Evolutionary conservation across 176 grass and related monocot species (phyloP).

Genomic region (Dendrocalamus sinicus): DNA sequence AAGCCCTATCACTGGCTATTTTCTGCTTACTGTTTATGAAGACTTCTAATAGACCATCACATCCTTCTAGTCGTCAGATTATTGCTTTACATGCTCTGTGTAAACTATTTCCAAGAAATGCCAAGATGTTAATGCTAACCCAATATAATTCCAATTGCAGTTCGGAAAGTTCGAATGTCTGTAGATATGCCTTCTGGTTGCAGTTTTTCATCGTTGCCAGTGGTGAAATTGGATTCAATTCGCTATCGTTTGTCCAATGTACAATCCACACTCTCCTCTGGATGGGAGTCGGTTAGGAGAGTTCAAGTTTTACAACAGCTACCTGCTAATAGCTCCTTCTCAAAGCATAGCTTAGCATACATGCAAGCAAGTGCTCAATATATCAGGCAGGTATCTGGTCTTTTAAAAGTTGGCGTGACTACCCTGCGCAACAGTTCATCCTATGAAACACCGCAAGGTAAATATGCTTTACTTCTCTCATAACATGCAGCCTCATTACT

Average conservation of each 20-base stretch:
- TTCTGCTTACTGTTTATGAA: neutral
- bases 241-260: conserved; percentile 78
- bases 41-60: conserved; percentile 9
- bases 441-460: conserved; percentile 83
- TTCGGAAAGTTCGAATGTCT: conserved; percentile 95
- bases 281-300: conserved; percentile 89
- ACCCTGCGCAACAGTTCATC: conserved; percentile 83
- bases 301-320: conserved; percentile 73
- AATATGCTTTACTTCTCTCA: conserved; percentile 34
- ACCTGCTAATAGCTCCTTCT: conserved; percentile 80
- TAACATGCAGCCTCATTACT: conserved; percentile 27
- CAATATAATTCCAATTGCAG: conserved; percentile 60
- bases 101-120: conserved; percentile 16
- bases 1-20: neutral
- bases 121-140: conserved; percentile 32
- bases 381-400: conserved; percentile 89
- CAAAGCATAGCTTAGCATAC: conserved; percentile 93
- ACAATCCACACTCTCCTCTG: conserved; percentile 73
- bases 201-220: conserved; percentile 75
- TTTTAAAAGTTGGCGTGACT: conserved; percentile 87
- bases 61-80: conserved; percentile 14
- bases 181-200: conserved; percentile 93
- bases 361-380: conserved; percentile 97
- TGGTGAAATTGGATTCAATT: conserved; percentile 78
- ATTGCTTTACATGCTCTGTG: neutral